Conservation (phyloP, 2,329 filamentous ascomycete species). For the Fusarium phyllophilum region DNA sequence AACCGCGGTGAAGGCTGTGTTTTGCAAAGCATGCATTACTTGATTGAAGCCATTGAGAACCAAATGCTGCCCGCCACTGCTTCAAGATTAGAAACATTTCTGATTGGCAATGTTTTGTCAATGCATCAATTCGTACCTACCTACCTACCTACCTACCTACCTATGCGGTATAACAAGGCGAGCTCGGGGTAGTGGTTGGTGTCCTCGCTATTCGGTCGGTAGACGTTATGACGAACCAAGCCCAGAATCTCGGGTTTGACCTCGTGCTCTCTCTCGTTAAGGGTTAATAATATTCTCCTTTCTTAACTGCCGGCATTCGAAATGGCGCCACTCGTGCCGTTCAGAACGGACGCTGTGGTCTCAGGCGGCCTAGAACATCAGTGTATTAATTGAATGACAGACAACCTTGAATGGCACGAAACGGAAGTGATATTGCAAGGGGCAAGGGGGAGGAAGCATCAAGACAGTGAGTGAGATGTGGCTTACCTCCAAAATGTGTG, state of each 20-base stretch:
- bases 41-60: not conserved
- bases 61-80: not conserved
- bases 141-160: not conserved
- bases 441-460: not conserved
- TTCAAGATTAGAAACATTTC: not conserved
- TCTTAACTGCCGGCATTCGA: slow-evolving; percentile 31
- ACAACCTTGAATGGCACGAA: slow-evolving; percentile 23
- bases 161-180: not conserved
- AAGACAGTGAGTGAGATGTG: slow-evolving; percentile 23
- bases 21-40: not conserved
- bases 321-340: slow-evolving; percentile 18
- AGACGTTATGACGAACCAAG: not conserved
- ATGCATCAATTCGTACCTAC: not conserved
- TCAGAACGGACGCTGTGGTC: slow-evolving; percentile 13
- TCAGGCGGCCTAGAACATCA: slow-evolving; percentile 23
- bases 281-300: not conserved
- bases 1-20: slow-evolving; percentile 39
- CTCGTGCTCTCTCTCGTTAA: not conserved
- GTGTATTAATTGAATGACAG: slow-evolving; percentile 1
- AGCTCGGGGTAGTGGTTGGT: not conserved
- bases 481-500: slow-evolving; percentile 25
- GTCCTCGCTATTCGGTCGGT: not conserved
- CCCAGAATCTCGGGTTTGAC: not conserved
- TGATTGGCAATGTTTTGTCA: not conserved
- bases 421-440: slow-evolving; percentile 11